phyloP scores from a whole-genome alignment of 441 rosid species.

The Euphorbia corollata region DNA sequence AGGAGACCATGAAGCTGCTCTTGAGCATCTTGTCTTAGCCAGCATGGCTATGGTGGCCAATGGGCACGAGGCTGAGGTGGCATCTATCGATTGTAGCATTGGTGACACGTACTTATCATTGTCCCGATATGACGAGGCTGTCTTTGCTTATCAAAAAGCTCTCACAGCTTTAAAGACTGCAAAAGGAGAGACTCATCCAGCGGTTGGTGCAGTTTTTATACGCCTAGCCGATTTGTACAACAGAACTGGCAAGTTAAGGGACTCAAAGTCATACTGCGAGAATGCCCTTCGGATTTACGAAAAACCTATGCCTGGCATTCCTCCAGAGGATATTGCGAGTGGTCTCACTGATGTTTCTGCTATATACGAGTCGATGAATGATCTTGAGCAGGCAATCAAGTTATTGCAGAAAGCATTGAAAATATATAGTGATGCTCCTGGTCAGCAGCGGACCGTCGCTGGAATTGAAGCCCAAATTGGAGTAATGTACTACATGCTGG shows the following conservation, averaged over 20 bases:
- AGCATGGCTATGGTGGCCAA: conserved; percentile 86
- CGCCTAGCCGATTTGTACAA: conserved; percentile 77
- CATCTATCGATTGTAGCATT: conserved; percentile 72
- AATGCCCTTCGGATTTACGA: conserved; percentile 69
- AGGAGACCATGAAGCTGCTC: conserved; percentile 80
- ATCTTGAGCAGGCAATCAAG: conserved; percentile 58
- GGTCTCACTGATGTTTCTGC: conserved; percentile 82
- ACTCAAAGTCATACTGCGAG: conserved; percentile 72
- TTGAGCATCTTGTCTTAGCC: conserved; percentile 80
- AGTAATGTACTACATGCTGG: conserved; percentile 76
- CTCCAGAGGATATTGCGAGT: conserved; percentile 61
- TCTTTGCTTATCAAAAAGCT: conserved; percentile 80
- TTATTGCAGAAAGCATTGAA: conserved; percentile 57
- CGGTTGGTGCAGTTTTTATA: conserved; percentile 70
- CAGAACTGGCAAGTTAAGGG: conserved; percentile 69
- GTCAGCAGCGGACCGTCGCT: conserved; percentile 66
- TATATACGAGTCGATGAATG: conserved; percentile 79
- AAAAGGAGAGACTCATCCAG: conserved; percentile 76
- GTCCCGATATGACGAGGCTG: conserved; percentile 78
- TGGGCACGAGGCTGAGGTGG: conserved; percentile 62
- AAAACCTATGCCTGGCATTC: conserved; percentile 51
- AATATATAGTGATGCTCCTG: conserved; percentile 50
- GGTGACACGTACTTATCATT: conserved; percentile 83
- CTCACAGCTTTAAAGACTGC: conserved; percentile 61
- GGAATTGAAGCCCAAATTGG: conserved; percentile 96